Evolutionary conservation across 352 stramenopile species (phyloP).

Genomic region (Vaucheria bursata): DNA sequence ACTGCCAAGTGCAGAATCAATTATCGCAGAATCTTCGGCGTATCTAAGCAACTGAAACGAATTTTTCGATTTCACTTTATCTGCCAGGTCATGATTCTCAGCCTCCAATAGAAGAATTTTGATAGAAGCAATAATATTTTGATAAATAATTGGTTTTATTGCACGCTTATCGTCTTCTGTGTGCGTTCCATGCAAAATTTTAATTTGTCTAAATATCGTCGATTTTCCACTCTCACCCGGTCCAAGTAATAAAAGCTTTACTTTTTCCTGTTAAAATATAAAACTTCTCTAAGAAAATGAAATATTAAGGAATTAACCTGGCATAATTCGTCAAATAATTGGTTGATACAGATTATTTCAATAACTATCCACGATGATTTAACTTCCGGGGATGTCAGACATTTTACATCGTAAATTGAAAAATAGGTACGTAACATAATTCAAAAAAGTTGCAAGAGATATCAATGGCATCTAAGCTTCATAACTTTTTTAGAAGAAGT

Average conservation of each 20-base stretch:
- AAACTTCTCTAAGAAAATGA: too few species aligned
- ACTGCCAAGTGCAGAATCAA: conserved; percentile 72
- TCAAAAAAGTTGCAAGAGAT: too few species aligned
- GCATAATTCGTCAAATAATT: too few species aligned
- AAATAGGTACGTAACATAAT: too few species aligned
- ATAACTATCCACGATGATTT: too few species aligned
- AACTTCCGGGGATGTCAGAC: too few species aligned
- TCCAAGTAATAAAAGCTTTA: conserved; percentile 87
- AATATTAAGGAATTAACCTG: too few species aligned
- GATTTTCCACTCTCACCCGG: conserved; percentile 87
- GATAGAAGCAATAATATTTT: conserved; percentile 76
- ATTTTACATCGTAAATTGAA: too few species aligned
- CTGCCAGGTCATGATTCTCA: conserved; percentile 55
- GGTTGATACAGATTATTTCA: too few species aligned
- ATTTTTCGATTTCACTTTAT: conserved; percentile 13
- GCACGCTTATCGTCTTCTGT: conserved; percentile 73
- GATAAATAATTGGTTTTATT: conserved; percentile 75
- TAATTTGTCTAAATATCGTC: conserved; percentile 84
- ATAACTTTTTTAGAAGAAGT: too few species aligned
- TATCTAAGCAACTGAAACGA: conserved; percentile 14
- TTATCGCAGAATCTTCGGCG: conserved; percentile 70
- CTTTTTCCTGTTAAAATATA: conserved; percentile 71
- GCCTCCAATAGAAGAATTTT: conserved; percentile 79
- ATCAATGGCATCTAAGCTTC: too few species aligned
- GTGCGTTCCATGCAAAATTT: conserved; percentile 52